Evolutionary conservation across 176 grass and related monocot genomes (phyloP), one percentile per base, ranked within the genome.

Genomic region (Otatea glauca): DNA sequence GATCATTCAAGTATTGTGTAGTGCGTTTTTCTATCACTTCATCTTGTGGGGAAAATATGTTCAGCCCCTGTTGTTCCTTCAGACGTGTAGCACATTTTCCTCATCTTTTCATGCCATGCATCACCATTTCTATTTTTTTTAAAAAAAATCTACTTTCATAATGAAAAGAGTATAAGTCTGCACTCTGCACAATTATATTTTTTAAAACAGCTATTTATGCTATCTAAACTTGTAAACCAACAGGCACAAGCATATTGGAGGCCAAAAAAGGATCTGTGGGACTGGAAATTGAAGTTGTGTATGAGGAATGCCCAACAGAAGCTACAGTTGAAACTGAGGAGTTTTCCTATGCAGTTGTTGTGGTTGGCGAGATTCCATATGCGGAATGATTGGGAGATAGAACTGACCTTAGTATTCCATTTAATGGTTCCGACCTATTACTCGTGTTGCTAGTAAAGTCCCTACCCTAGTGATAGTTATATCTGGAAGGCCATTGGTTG

Each of bases 231-330:
- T 85, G 13, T 71, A 72, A 72, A 77, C 65, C 56, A 83, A 75
- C 83, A 99, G 91, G 93, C 66, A 96, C 91, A 38, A 96, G 68
- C 75, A 88, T 99, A 72, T 88, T 99, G 78, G 93, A 94, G 77
- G 96, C 91, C 27, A 82, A 96, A 81, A 84, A 65, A 66, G 78
- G 87, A 91, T 80, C 81, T 0, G 34, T 88, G 35, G 91, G 86
- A 75, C 51, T 65, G 38, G 86, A 91, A 84, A 96, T 89, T 35
- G 89, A 99, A 88, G 89, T 96, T 54, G 77, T 91, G 65, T 82
- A 86, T 41, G 86, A 96, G 70, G n/a, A 88, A 75, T 64, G 72
- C 81, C 91, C 89, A 80, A 83, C 93, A 61, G 88, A 86, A 61
- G 75, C 76, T 59, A 88, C 65, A 27, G 79, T 98, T 89, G 70